These are phyloP conservation scores for Talaromyces albobiverticillius DNA, from an alignment of 2,329 filamentous ascomycete genomes.

Conservation along the genomic window DNA sequence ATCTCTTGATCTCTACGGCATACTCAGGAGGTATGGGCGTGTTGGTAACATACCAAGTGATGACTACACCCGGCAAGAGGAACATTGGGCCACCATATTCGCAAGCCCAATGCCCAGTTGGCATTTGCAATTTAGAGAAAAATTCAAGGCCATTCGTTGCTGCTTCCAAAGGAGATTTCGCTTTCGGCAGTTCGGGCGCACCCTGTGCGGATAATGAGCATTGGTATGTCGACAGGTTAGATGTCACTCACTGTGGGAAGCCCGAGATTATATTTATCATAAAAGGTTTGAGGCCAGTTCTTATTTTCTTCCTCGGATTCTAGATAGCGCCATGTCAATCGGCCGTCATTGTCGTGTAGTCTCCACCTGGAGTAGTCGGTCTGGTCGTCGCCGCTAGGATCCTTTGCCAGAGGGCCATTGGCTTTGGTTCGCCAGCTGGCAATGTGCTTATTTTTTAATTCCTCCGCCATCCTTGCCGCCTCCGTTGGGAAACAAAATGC, in stretches of 20 bases:
- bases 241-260: constrained; percentile 64
- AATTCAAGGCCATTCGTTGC: constrained; percentile 82
- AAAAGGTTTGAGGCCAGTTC: constrained; percentile 78
- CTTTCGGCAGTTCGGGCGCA: constrained; percentile 67
- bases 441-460: constrained; percentile 21
- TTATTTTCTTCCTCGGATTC: constrained; percentile 66
- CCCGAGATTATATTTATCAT: constrained; percentile 88
- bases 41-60: constrained; percentile 84
- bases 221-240: neutral
- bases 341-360: constrained; percentile 74
- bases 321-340: constrained; percentile 94
- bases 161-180: constrained; percentile 71
- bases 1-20: constrained; percentile 86
- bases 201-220: constrained; percentile 49
- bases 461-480: constrained; percentile 5
- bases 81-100: constrained; percentile 99
- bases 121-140: constrained; percentile 84
- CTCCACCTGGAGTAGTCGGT: constrained; percentile 86
- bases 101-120: constrained; percentile 90
- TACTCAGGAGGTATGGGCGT: constrained; percentile 79
- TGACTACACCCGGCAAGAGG: constrained; percentile 77
- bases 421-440: constrained; percentile 33
- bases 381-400: constrained; percentile 43
- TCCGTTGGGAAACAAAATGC: neutral
- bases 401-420: constrained; percentile 32